Conservation (phyloP, 2,329 filamentous ascomycete genomes). For the Esteya vermicola region DNA sequence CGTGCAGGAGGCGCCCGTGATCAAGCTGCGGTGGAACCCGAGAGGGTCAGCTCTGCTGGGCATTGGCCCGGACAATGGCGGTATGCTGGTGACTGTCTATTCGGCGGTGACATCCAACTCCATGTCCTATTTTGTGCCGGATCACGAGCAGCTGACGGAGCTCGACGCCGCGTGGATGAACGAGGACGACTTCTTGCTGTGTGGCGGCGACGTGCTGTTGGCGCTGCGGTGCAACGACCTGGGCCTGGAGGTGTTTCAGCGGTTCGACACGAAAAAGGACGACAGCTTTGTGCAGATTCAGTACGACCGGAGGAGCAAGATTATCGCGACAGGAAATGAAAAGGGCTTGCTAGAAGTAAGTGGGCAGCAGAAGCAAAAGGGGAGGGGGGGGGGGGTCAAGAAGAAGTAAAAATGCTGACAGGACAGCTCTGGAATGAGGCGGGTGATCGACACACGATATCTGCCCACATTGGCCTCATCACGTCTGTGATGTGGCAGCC, state of each 20-base stretch:
- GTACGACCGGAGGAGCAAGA: slow-evolving; percentile 37
- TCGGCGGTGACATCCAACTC: slow-evolving; percentile 27
- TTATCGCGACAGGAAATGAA: slow-evolving; percentile 45
- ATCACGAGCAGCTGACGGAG: slow-evolving; percentile 35
- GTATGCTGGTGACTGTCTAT: slow-evolving; percentile 42
- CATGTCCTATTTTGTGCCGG: slow-evolving; percentile 30
- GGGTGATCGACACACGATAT: slow-evolving; percentile 39
- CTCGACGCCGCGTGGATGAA: slow-evolving; percentile 47
- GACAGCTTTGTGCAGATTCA: slow-evolving; percentile 41
- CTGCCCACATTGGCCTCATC: slow-evolving; percentile 43
- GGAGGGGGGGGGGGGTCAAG: too few relatives aligned
- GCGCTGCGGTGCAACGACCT: slow-evolving; percentile 31
- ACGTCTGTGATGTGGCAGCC: slow-evolving; percentile 50
- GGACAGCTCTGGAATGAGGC: slow-evolving; percentile 38
- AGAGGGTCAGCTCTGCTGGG: slow-evolving; percentile 38
- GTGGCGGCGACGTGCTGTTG: slow-evolving; percentile 40
- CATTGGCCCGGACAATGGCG: slow-evolving; percentile 39
- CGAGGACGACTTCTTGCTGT: slow-evolving; percentile 42
- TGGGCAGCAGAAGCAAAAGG: background rate
- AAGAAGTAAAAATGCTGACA: too few relatives aligned
- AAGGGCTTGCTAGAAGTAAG: slow-evolving; percentile 47
- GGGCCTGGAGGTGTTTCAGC: slow-evolving; percentile 29
- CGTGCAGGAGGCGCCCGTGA: slow-evolving; percentile 43
- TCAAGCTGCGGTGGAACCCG: slow-evolving; percentile 48
- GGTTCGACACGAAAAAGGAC: slow-evolving; percentile 37